Evolutionary conservation across 1,284 basidiomycete species (phyloP), one percentile per base, ranked within the genome.

Genomic region (Lentinus polychrous): DNA sequence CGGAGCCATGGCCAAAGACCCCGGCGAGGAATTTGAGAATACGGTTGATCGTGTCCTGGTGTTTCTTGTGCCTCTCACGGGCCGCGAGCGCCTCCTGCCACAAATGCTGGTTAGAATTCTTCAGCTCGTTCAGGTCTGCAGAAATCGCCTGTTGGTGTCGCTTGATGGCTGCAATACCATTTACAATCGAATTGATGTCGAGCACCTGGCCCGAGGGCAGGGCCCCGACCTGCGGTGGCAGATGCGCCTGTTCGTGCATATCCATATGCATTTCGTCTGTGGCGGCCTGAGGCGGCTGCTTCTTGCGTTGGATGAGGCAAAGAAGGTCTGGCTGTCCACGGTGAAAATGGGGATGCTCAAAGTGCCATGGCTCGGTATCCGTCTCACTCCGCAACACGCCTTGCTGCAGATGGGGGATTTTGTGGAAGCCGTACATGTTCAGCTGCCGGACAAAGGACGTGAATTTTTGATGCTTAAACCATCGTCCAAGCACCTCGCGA

Each of bases 391-490:
- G 83, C 55, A 98, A 78, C 31, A 93, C 93, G 39, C 94, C 94
- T 65, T 96, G 92, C 62, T 96, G 94, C 17, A 98, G 81, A 64
- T 97, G 94, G 0, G 94, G 93, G 47, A 95, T 89, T 73, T 94
- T 94, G 74, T 93, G 91, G 64, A 95, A 95, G 40, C 91, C 92
- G 66, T 95, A 94, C 92, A 96, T 96, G 75, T 98, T 97, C 60
- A 97, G 78, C 66, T 98, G 94, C 34, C 94, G 81, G 33, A 97
- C 94, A 63, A 98, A 97, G 38, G 89, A 92, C 42, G 83, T 84
- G 64, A 96, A 96, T 67, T 94, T 95, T 56, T 86, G 83, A 71
- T 97, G 94, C 66, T 97, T 97, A 81, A 97, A 98, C 86, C 90
- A 97, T 43, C 84, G 79, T 2, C 91, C 91, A 6, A 98, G 77